Conservation (phyloP, 257 asterid species). For the Primulina eburnea region DNA sequence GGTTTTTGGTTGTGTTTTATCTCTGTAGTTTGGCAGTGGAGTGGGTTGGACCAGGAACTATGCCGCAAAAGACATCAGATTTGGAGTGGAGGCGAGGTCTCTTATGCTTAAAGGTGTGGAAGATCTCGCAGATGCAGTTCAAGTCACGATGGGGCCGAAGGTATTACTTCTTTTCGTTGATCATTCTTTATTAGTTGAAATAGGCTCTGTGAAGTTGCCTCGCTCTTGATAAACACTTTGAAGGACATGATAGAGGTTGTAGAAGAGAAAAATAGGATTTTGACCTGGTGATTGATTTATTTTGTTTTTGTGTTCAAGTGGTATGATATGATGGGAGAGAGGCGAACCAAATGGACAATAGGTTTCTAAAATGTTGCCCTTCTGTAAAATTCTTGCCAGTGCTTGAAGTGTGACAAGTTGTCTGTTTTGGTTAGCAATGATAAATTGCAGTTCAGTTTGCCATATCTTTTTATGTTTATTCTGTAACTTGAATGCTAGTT, state of each 20-base stretch:
- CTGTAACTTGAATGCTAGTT: background rate
- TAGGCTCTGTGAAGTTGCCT: background rate
- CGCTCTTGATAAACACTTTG: background rate
- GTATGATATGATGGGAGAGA: background rate
- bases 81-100: slow-evolving; percentile 90
- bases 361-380: background rate
- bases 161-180: slow-evolving; percentile 26
- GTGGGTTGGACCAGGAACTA: slow-evolving; percentile 67
- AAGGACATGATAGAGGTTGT: too few species aligned
- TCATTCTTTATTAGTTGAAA: background rate
- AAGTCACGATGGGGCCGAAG: slow-evolving; percentile 98
- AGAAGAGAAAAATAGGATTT: background rate
- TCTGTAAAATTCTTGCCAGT: too few species aligned
- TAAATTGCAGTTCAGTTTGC: background rate
- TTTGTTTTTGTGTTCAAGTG: background rate
- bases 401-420: background rate
- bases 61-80: slow-evolving; percentile 88
- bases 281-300: background rate
- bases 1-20: slow-evolving; percentile 2
- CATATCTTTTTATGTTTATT: too few species aligned
- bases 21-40: slow-evolving; percentile 52
- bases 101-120: slow-evolving; percentile 93
- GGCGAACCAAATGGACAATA: background rate
- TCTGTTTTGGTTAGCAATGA: background rate
- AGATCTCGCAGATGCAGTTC: slow-evolving; percentile 90